phyloP scores from a whole-genome alignment of 2,329 filamentous ascomycete species.

The Aspergillus amoenus region DNA sequence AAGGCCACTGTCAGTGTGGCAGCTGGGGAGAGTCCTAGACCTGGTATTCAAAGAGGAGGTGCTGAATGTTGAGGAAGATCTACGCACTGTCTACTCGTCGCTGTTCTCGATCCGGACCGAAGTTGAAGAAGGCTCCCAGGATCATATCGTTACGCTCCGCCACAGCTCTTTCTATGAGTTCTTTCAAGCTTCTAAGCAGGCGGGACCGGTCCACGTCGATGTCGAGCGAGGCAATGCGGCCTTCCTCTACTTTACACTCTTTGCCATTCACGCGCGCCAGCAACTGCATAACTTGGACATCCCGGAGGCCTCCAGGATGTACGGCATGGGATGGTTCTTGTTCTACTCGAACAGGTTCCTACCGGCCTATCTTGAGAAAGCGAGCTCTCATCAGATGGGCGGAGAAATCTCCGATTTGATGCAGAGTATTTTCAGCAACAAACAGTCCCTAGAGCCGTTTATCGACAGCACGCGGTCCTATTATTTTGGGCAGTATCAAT shows the following conservation, averaged over 20 bases:
- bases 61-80: neutral
- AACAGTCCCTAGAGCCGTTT: neutral
- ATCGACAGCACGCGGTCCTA: too few relatives aligned
- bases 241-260: neutral
- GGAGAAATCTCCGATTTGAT: too few relatives aligned
- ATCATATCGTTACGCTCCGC: neutral
- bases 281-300: too few relatives aligned
- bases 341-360: neutral
- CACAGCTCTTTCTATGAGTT: slow-evolving; percentile 11
- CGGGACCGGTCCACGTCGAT: neutral
- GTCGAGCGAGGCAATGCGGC: neutral
- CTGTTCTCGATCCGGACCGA: neutral
- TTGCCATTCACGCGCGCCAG: neutral
- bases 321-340: neutral
- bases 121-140: neutral
- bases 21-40: neutral
- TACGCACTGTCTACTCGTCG: neutral
- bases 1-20: slow-evolving; percentile 2
- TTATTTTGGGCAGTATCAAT: neutral
- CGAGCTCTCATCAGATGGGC: neutral
- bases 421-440: too few relatives aligned
- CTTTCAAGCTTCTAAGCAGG: neutral
- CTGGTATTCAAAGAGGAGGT: neutral
- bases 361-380: neutral
- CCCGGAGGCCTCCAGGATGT: too few relatives aligned